Evolutionary conservation across 768 basidiomycete species (phyloP).

Genomic region (Tricholomella constricta): DNA sequence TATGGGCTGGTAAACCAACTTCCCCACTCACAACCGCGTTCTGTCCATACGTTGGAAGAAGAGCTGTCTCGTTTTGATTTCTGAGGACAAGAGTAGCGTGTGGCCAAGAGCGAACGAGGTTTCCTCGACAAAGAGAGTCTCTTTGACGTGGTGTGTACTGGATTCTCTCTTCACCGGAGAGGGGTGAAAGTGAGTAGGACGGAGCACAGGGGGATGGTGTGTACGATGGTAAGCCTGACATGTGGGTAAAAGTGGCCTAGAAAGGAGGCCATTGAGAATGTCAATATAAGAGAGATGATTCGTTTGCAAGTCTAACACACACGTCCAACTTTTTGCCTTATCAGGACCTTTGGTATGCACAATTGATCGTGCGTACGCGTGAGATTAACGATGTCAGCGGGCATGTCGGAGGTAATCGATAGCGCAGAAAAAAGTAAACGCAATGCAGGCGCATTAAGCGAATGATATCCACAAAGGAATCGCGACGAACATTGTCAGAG

Average conservation of each 20-base stretch:
- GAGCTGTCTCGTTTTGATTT: conserved; percentile 34
- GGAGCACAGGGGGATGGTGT: conserved; percentile 21
- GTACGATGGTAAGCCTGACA: conserved; percentile 10
- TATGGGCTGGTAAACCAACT: conserved; percentile 31
- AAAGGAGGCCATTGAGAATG: background rate
- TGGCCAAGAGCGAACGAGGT: conserved; percentile 33
- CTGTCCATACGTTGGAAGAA: conserved; percentile 38
- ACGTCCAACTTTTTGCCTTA: background rate
- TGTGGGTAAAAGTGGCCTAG: background rate
- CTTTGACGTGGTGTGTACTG: conserved; percentile 39
- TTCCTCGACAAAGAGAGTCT: conserved; percentile 20
- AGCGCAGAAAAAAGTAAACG: conserved; percentile 4
- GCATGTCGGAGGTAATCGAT: background rate
- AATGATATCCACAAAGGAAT: conserved; percentile 38
- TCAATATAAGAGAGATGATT: background rate
- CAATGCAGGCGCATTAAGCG: conserved; percentile 7
- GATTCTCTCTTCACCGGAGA: conserved; percentile 36
- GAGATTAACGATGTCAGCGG: too few species aligned
- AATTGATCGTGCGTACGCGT: too few species aligned
- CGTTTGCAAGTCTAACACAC: background rate
- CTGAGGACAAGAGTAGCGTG: conserved; percentile 38
- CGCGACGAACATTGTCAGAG: conserved; percentile 40
- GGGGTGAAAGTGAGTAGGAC: conserved; percentile 36
- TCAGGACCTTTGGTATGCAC: background rate
- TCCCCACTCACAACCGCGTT: conserved; percentile 36